Evolutionary conservation across 2,329 filamentous ascomycete genomes (phyloP), one percentile per base, ranked within the genome.

Genomic region (Xylaria sp.): DNA sequence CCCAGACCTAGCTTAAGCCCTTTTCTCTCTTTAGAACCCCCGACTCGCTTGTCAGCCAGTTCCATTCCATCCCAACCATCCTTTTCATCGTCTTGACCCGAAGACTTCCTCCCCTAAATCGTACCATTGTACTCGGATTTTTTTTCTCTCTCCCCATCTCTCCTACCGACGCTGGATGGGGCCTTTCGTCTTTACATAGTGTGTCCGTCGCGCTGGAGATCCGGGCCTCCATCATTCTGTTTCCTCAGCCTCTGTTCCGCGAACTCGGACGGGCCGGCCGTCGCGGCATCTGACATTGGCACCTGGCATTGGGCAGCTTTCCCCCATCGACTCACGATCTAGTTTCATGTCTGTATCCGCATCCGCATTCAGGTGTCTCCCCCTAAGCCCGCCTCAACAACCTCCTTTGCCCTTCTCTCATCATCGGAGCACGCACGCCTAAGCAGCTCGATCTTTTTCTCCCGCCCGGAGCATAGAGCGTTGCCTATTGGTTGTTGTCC

Each of bases 171-270:
- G 15, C 74, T 76, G 73, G 73, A 76, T 76, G 75, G 75, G 71
- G 73, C 71, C 69, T 68, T 70, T 72, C 67, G 65, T 74, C 66
- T 70, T 71, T 30, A 25, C 64, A 72, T 76, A 76, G 75, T 72
- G 75, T 72, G 72, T 76, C 75, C 74, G 74, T 66, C 70, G 75
- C 73, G 74, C 73, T 76, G 75, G 75, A 75, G 74, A 76, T 76
- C 73, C 74, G 74, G 75, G 74, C 75, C 75, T 76, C 75, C 75
- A 72, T 69, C 63, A 60, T 67, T n/a, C 68, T 65, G 32, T 60
- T 68, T 50, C 59, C 62, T 57, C 64, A 66, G 45, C 58, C 58
- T 63, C 63, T 68, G 61, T 66, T 65, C 30, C 63, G 65, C 63
- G 30, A 58, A 41, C 55, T 57, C 64, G 58, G 65, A 57, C 50